Evolutionary conservation across 495 filamentous ascomycete species (phyloP).

Genomic region (Chaetomidium leptoderma): DNA sequence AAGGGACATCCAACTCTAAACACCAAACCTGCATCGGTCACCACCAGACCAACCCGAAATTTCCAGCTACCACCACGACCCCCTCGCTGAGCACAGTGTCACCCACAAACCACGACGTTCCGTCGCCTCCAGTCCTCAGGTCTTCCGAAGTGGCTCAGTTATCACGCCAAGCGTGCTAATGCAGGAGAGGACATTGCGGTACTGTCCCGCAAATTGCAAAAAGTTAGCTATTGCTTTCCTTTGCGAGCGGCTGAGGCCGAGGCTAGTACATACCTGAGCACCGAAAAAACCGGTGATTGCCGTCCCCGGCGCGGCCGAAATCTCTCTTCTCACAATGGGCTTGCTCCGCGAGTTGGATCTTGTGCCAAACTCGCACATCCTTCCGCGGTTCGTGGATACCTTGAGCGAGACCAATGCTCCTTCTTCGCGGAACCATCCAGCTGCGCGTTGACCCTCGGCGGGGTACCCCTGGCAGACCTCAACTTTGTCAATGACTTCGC

Average conservation of each 20-base stretch:
- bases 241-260: background rate
- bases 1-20: no score
- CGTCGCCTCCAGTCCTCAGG: background rate
- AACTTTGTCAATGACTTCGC: background rate
- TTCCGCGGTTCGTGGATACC: background rate
- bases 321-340: background rate
- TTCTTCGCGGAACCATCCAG: background rate
- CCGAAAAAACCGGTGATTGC: background rate
- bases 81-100: no score
- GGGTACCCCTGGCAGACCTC: background rate
- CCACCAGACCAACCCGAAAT: no score
- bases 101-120: no score
- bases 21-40: no score
- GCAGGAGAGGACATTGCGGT: background rate
- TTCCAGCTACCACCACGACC: no score
- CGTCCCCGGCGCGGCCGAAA: background rate
- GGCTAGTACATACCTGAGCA: constrained; percentile 1
- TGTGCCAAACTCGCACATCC: background rate
- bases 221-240: background rate
- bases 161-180: background rate
- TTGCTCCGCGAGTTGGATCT: background rate
- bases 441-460: background rate
- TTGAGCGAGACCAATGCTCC: background rate
- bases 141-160: background rate
- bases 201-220: background rate